phyloP scores from a whole-genome alignment of 331 rosid genomes.

The Quercus lobata region DNA sequence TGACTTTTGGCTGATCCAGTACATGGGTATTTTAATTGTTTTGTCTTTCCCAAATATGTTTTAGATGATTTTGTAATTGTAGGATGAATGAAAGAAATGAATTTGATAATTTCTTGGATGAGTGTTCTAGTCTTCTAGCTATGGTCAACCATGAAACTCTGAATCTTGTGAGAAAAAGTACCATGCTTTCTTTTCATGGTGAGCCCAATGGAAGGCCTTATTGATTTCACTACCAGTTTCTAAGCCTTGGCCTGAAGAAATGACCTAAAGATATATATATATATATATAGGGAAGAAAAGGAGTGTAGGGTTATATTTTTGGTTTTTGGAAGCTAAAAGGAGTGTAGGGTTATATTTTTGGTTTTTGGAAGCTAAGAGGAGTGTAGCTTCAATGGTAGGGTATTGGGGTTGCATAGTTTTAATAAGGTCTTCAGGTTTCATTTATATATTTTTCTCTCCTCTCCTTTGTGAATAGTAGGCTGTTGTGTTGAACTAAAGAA shows the following conservation, averaged over 20 bases:
- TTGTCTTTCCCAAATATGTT: not conserved
- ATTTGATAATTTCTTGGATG: not conserved
- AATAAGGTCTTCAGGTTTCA: no score
- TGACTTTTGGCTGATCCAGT: conserved; percentile 13
- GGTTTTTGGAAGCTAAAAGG: no score
- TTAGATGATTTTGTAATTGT: conserved; percentile 12
- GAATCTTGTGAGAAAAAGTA: not conserved
- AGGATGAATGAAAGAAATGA: not conserved
- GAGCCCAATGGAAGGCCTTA: not conserved
- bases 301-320: no score
- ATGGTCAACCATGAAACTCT: not conserved
- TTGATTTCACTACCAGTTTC: not conserved
- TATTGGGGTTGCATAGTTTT: no score
- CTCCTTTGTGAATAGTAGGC: no score
- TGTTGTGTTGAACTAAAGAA: no score
- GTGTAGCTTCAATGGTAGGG: no score
- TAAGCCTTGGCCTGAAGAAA: not conserved
- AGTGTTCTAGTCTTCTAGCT: not conserved
- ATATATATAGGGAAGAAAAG: no score
- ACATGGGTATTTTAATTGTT: not conserved
- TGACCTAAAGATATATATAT: no score
- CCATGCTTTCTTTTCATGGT: not conserved
- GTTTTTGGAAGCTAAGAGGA: no score
- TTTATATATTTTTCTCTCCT: no score
- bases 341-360: no score